Evolutionary conservation across 108 stramenopile species (phyloP), one percentile per base, ranked within the genome.

Genomic region (Pseudonitzschia delicatissima): DNA sequence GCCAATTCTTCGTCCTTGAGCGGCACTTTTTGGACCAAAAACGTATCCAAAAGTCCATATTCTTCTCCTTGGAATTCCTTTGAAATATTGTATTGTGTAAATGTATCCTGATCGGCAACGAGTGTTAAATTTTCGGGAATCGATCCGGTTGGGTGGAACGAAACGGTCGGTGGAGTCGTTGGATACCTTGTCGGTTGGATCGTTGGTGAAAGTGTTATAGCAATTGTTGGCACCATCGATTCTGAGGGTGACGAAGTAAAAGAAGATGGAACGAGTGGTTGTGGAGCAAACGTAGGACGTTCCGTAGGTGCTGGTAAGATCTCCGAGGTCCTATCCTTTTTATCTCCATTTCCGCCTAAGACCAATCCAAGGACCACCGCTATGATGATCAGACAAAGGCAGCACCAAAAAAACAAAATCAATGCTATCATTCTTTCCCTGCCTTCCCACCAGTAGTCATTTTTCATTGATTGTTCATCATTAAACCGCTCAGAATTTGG

Each of bases 21-120:
- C 2, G 62, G 70, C 8, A 62, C 70, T 57, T 71, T 64, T 57
- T 71, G 70, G 47, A 71, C 55, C 36, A 64, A 36, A 6, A 71
- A 34, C 1, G 52, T 64, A 5, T 63, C 18, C 27, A 52, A 29
- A 27, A 42, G 26, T 23, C 70, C 70, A 27, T 68, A 40, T 18
- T 51, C 53, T n/a, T 68, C 67, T 12, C 55, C 67, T 13, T 0
- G 11, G 8, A 55, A 40, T 7, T 62, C 48, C 21, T 66, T 28
- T 12, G 51, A 44, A 15, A 49, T 62, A 39, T 45, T 42, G 15
- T 44, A 12, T 17, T 64, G 44, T 23, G 64, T 44, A 45, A 15
- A 57, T 7, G 70, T 71, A 44, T 74, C 73, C 36, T 49, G 64
- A 35, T 59, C 51, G 15, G 73, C 64, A 45, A 33, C 26, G 3